Base-by-base conservation (phyloP, 2,329 filamentous ascomycete genomes). In the Microdochium trichocladiopsis region DNA sequence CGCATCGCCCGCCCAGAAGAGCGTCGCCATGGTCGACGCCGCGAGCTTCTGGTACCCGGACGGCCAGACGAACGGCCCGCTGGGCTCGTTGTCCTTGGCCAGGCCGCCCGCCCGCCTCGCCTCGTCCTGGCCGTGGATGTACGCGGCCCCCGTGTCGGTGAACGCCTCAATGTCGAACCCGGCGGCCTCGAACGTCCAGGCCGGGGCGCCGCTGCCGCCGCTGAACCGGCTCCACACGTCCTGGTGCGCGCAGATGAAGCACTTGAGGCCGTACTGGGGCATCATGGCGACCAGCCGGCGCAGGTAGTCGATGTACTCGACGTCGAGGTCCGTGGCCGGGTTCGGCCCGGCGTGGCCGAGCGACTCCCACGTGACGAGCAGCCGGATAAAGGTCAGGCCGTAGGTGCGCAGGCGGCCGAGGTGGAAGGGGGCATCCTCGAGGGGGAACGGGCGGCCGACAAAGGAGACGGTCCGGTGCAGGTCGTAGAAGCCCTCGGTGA, bases 301-400 rank as follows among this genome's bases (percentile, higher is more conserved):
- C 10, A 73, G 58, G 51, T 72, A 73, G 3, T 55, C 61, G 9
- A 73, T 66, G 50, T 73, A 73, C 52, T 70, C 69, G 6, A 67
- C 51, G 52, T 73, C 70, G 3, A 66, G 55, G 52, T 71, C 62
- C n/a, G 56, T 59, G 37, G 53, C 51, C 3, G 66, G 63, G 50
- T 66, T 59, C 11, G 67, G 66, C 0, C 67, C 65, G 1, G 59
- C 53, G 49, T 69, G 66, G 2, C 63, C 70, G 8, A 73, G 58
- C 5, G 71, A 67, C 53, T 73, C 70, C 70, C 70, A 73, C 3
- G 69, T 70, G n/a, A 73, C 69, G 12, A 73, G 67, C 50, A 73
- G 61, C 24, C 70, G 64, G 12, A 72, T 61, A 23, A 73, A 56
- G 25, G 69, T 67, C 33, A 69, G 53, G 0, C 70, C 70, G 71